These are phyloP conservation scores for Haematococcus lacustris DNA, from an alignment of 139 green algal species.

Conservation along the genomic window DNA sequence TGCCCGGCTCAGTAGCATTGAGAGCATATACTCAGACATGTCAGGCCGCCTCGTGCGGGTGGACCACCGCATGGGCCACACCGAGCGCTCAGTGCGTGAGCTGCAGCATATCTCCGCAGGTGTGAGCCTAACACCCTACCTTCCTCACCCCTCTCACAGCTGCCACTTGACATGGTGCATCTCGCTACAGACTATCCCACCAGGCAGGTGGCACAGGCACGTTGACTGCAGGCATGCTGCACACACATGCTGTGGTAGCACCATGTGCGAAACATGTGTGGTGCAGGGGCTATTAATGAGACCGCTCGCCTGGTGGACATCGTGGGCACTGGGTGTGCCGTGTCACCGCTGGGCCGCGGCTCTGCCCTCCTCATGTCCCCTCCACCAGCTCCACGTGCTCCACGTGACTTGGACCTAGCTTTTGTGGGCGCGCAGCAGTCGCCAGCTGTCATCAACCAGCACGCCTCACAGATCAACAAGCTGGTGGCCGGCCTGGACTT, in stretches of 20 bases:
- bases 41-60: constrained; percentile 8
- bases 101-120: constrained; percentile 24
- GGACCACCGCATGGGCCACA: constrained; percentile 9
- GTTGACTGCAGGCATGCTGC: no score
- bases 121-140: no score
- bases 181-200: no score
- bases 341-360: background rate
- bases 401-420: no score
- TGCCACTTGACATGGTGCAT: no score
- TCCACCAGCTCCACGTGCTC: background rate
- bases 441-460: constrained; percentile 20
- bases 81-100: constrained; percentile 16
- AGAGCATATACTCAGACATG: constrained; percentile 11
- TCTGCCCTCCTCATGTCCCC: background rate
- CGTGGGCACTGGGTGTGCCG: background rate
- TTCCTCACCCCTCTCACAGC: no score
- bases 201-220: no score
- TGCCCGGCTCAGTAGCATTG: constrained; percentile 10
- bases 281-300: constrained; percentile 18
- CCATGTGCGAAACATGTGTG: no score
- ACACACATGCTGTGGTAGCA: no score
- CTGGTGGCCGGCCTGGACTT: constrained; percentile 33
- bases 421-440: constrained; percentile 12
- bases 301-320: constrained; percentile 22
- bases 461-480: constrained; percentile 34